Base-by-base conservation (phyloP, 1,284 basidiomycete genomes). In the Polyporus tsugae region DNA sequence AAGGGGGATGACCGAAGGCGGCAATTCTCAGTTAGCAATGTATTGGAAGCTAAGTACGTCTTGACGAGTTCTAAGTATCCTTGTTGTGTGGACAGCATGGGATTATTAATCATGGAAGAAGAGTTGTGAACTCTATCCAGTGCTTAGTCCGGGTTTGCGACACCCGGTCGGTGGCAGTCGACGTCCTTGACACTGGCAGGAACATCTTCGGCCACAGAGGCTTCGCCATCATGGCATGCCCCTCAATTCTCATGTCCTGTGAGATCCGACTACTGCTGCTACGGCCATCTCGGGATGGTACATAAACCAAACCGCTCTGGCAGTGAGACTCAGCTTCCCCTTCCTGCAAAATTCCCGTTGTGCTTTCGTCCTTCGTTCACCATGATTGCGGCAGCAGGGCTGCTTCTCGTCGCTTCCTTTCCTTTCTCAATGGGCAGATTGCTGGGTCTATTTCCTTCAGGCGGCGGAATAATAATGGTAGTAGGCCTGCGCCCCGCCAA, bases 401-500 rank as follows among this genome's bases (percentile, higher is more conserved):
- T 60, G 38, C 58, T 60, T 39, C 38, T 60, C 58, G n/a, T 60
- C 9, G 38, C 38, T 22, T 60, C 38, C 22, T 29, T 60, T 29
- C 58, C 22, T 41, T 39, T 60, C 22, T 52, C 46, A 52, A 22
- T 52, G 22, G 46, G 19, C 41, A 10, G 10, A 25, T 5, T 52
- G 2, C 11, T 4, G 7, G 22, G 22, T 11, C 10, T 25, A 11
- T 52, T 52, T 52, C 9, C n/a, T 11, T 7, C 2, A 4, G 44
- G 44, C n/a, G 44, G 44, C 22, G n/a, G n/a, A 17, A 38, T 60
- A 19, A 41, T 2, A n/a, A 22, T 60, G 38, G 36, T 41, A 15
- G n/a, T 41, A 1, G 36, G 36, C 9, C 76, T 78, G 39, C 73
- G 72, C 15, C 75, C 75, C 33, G 69, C 63, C 52, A 60, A 80